Evolutionary conservation across 2,329 filamentous ascomycete genomes (phyloP), one percentile per base, ranked within the genome.

Genomic region (Curvularia hawaiiensis): DNA sequence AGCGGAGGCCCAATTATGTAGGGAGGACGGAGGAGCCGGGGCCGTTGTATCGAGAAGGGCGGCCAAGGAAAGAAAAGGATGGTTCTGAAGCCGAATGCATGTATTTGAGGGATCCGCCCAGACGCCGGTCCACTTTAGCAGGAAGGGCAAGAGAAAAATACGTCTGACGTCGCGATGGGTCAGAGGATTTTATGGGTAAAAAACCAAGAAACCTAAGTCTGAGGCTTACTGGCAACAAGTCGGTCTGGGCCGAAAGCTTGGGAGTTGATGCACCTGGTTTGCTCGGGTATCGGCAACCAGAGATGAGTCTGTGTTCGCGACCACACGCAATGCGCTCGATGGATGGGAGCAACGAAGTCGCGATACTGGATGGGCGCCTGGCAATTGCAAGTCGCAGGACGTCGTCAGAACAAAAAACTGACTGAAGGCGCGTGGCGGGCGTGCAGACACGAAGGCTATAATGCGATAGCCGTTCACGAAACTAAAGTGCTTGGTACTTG

Each of bases 71-170:
- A 61, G 56, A 52, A 50, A 66, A 57, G 60, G 52, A 52, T 55
- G 56, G 56, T 51, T 60, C 57, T 60, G 50, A 59, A 56, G 54
- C 58, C 70, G 70, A 71, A 72, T 76, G 76, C 80, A 82, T 82
- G 76, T 79, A 80, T 75, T 69, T 55, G 62, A 62, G 68, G 71
- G 4, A 70, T 76, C 78, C 79, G 80, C 79, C 79, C 80, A 82
- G 79, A 80, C 79, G 79, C 79, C 79, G 78, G 79, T 71, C 73
- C 74, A 12, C n/a, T 38, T 38, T 18, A 18, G 16, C 8, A 18
- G 44, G 18, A 43, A 33, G 30, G 30, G 30, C 10, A 30, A 30
- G 28, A 20, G 14, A 20, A 10, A 8, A 33, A n/a, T 16, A 33
- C 7, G 26, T 28, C 35, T 45, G 3, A 35, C 30, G 33, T 22